Base-by-base conservation (phyloP, 108 stramenopile genomes). In the Fragilariopsis cylindrus region DNA sequence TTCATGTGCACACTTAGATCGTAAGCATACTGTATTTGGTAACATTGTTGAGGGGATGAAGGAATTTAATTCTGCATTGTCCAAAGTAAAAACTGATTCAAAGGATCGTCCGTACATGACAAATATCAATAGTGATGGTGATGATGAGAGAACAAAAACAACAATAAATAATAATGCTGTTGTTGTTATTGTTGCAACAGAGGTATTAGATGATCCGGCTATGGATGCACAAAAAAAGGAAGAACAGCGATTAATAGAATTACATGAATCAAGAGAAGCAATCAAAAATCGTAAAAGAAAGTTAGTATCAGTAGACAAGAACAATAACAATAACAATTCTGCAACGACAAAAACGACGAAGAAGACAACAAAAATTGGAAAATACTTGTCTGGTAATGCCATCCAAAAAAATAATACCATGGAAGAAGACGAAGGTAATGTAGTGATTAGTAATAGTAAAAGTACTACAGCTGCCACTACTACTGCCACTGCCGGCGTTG, bases 11-110 rank as follows among this genome's bases (percentile, higher is more conserved):
- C 98, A 99, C 82, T 85, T 99, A 60, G 97, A 99, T 80, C 85
- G 90, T 13, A 98, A 98, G 80, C 99, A 99, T 82, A 85, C 87
- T 12, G 92, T 99, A 0, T 99, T 99, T 85, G 99, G 97, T 4
- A 73, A 81, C 60, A 95, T 99, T 3, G 85, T 98, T 5, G 80
- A 96, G 43, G 99, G 98, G 21, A 45, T 90, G 44, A 48, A 76
- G 43, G 60, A 87, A 90, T 69, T 96, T 83, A 69, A 70, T 68
- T 48, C 74, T 0, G 58, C 60, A 8, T 70, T 81, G 56, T 67
- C 73, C 65, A 44, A 73, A 45, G n/a, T 88, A 79, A 16, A 9
- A 15, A 91, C 89, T 7, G 89, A 90, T 68, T 85, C 90, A 63
- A 85, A 92, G 67, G 89, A 94, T 73, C 79, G 85, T n/a, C 91